Percentiles rank a stretch among this genome's conserved stretches.
phyloP scores from a whole-genome alignment of 2,329 filamentous ascomycete species.

The Chaetothyriales sp. region DNA sequence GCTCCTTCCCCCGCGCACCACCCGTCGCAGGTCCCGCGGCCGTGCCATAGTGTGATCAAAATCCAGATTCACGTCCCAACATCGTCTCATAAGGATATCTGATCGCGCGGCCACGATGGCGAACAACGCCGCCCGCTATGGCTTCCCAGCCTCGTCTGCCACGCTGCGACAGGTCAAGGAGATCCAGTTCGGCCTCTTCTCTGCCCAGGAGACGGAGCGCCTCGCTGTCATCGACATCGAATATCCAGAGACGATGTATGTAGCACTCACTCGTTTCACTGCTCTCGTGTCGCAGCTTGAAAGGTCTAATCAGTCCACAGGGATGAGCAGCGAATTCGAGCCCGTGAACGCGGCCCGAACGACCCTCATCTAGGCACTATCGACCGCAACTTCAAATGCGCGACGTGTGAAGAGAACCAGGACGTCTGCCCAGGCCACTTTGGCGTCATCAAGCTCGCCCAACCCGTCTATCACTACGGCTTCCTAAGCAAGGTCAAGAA shows the following conservation, averaged over 20 bases:
- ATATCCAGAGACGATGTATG: conserved; percentile 91
- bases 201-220: conserved; percentile 96
- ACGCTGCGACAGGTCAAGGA: conserved; percentile 95
- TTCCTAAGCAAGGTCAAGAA: conserved; percentile 99
- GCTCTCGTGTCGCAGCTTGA: conserved; percentile 1
- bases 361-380: conserved; percentile 93
- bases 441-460: conserved; percentile 93
- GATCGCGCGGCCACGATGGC: not conserved
- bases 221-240: conserved; percentile 95
- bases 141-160: conserved; percentile 63
- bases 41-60: conserved; percentile 9
- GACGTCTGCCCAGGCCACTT: conserved; percentile 95
- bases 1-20: conserved; percentile 3
- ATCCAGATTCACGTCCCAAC: conserved; percentile 1
- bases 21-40: conserved; percentile 12
- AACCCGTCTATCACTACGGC: conserved; percentile 86
- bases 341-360: conserved; percentile 81
- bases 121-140: not conserved
- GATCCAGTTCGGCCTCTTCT: conserved; percentile 96
- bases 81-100: conserved; percentile 8
- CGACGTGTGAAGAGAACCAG: conserved; percentile 90
- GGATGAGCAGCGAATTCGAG: conserved; percentile 82
- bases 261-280: conserved; percentile 11
- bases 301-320: conserved; percentile 20
- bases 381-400: conserved; percentile 88